Conservation (phyloP, 768 basidiomycete genomes). For the Pisolithus albus region DNA sequence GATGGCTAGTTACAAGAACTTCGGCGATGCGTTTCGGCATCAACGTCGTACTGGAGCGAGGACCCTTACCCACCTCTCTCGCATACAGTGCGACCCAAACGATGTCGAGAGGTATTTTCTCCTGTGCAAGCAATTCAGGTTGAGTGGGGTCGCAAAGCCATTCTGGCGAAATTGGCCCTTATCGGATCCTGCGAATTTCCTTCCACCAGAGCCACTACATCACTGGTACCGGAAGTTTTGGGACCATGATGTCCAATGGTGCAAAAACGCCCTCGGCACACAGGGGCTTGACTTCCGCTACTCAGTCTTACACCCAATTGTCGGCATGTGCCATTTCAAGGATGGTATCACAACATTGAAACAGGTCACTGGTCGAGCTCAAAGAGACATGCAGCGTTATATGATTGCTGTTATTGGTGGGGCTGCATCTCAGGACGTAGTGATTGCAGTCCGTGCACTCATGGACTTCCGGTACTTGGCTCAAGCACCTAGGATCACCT, state of each 20-base stretch:
- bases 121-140: background rate
- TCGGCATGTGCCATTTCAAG: conserved; percentile 31
- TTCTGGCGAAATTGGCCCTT: conserved; percentile 35
- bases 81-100: background rate
- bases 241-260: conserved; percentile 37
- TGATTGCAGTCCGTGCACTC: conserved; percentile 29
- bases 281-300: conserved; percentile 11
- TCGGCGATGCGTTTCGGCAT: conserved; percentile 27
- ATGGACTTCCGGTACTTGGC: conserved; percentile 33
- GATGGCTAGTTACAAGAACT: conserved; percentile 24
- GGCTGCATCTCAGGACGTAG: conserved; percentile 22
- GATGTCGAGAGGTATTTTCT: background rate
- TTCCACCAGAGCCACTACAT: conserved; percentile 34
- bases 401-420: conserved; percentile 31
- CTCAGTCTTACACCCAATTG: background rate
- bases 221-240: conserved; percentile 32
- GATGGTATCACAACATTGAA: conserved; percentile 36
- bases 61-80: conserved; percentile 15
- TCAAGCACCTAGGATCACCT: conserved; percentile 26
- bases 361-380: conserved; percentile 34
- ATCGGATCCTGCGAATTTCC: conserved; percentile 26
- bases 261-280: conserved; percentile 23
- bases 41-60: conserved; percentile 12
- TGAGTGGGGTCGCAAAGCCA: conserved; percentile 12
- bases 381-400: conserved; percentile 31